These are phyloP conservation scores for Salix udensis DNA, from an alignment of 345 rosid genomes.

Conservation along the genomic window DNA sequence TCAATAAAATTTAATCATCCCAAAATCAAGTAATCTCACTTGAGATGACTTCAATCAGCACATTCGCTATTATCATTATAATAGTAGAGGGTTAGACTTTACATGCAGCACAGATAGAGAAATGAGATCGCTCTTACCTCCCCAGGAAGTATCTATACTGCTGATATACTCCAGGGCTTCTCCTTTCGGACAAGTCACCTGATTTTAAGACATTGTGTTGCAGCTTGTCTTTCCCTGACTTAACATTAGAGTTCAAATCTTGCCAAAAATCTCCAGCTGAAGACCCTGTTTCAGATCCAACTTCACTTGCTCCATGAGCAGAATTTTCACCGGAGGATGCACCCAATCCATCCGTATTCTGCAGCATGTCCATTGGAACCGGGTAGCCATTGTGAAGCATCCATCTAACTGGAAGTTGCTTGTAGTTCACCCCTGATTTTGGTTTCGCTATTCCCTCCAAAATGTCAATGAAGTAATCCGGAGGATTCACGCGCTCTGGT, in stretches of 20 bases:
- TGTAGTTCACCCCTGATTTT: conserved; percentile 58
- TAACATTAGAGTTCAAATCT: conserved; percentile 65
- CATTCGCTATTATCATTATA: not conserved
- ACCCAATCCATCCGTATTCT: conserved; percentile 49
- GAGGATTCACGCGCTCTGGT: conserved; percentile 92
- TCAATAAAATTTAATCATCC: not conserved
- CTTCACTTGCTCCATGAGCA: conserved; percentile 42
- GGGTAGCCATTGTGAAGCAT: conserved; percentile 94
- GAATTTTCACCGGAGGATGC: conserved; percentile 47
- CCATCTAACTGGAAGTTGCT: conserved; percentile 92
- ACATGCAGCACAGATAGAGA: not conserved
- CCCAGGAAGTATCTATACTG: conserved; percentile 93
- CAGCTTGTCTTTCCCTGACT: conserved; percentile 54
- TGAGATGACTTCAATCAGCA: not conserved
- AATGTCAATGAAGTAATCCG: conserved; percentile 95
- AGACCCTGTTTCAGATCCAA: conserved; percentile 45
- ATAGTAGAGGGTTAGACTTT: not conserved
- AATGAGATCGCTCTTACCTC: conserved; percentile 40
- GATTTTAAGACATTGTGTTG: conserved; percentile 43
- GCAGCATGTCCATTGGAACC: conserved; percentile 86
- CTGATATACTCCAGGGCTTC: conserved; percentile 55
- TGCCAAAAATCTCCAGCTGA: conserved; percentile 84
- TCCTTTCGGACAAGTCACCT: conserved; percentile 65
- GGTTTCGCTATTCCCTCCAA: conserved; percentile 87
- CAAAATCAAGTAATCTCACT: not conserved